A percentile compares a stretch with the other conserved stretches of the same genome.
Conservation (phyloP, 371 early-diverging fungal genomes). For the Rhizopus arrhizus region DNA sequence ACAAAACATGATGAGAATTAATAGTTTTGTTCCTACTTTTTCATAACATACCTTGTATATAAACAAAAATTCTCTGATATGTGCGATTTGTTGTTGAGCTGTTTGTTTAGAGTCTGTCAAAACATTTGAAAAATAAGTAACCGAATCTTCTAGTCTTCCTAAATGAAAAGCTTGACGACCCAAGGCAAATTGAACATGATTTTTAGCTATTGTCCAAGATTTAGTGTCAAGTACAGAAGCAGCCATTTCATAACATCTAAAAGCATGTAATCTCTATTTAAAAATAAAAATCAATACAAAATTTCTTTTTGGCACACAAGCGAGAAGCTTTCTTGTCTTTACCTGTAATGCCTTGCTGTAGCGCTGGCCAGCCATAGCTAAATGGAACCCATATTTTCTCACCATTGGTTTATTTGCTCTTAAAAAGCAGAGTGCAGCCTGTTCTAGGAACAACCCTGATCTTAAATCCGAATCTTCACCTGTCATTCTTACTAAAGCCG, state of each 20-base stretch:
- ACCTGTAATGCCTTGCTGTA: conserved; percentile 74
- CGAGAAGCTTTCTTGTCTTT: background rate
- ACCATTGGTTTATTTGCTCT: conserved; percentile 61
- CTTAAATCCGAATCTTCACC: conserved; percentile 77
- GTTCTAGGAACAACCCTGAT: conserved; percentile 83
- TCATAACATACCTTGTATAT: conserved; percentile 64
- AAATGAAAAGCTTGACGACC: conserved; percentile 75
- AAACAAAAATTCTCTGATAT: conserved; percentile 77
- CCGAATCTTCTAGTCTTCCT: conserved; percentile 59
- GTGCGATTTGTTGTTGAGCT: conserved; percentile 69
- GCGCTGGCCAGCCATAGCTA: conserved; percentile 85
- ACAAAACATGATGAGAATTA: background rate
- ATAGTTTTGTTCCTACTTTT: background rate
- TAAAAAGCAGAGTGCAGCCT: conserved; percentile 82
- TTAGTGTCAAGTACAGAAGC: conserved; percentile 62
- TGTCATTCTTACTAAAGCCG: conserved; percentile 70
- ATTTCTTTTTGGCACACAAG: background rate
- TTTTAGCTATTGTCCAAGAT: conserved; percentile 81
- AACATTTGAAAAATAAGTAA: conserved; percentile 67
- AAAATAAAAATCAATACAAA: too few species aligned
- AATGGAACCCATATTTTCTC: conserved; percentile 86
- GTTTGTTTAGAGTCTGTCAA: conserved; percentile 68
- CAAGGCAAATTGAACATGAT: conserved; percentile 85
- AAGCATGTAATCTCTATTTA: conserved; percentile 69
- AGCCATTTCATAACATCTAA: conserved; percentile 72